Base-by-base conservation (phyloP, 352 stramenopile genomes). In the Phytophthora citrophthora region DNA sequence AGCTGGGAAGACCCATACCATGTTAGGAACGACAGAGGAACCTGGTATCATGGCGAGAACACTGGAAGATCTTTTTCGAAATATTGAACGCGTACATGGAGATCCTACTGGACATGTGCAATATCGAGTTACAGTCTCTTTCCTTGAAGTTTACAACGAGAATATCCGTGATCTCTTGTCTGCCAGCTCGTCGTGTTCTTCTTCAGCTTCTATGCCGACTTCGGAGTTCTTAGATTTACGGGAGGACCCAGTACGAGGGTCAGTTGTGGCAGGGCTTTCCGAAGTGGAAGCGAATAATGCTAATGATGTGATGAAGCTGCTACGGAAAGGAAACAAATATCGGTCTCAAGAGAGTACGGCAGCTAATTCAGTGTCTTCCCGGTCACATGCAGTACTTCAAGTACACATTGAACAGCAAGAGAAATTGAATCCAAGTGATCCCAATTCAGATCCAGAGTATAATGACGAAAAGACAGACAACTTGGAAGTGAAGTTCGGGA, bases 121-220 rank as follows among this genome's bases (percentile, higher is more conserved):
- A 31, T 74, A 77, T 77, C 54, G 83, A 24, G 87, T 96, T 4
- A 86, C 68, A 9, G 88, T 97, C 9, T 97, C 89, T 6, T 97
- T 96, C 54, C 67, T 97, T 4, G 90, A 97, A 54, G 86, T 97
- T 24, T 98, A 98, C 84, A 98, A 98, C 50, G 92, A 98, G 61
- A 97, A 95, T 60, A 98, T 98, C 51, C 79, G 89, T 4, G 94
- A 98, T 68, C 59, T 97, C 38, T 68, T 97, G 1, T 72, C 67
- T 29, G 58, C 72, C 4, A 57, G 53, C 49, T 63, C 56, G 2
- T 68, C 70, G 8, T 68, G 55, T 5, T 71, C 70, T 0, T 73
- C 61, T 31, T 24, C 63, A 6, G 26, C 61, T 0, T 52, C 47
- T 2, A 70, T 64, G 50, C 45, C 66, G 26, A 61, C 53, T 4